Conservation (phyloP, 768 basidiomycete genomes). For the Epithele typhae region DNA sequence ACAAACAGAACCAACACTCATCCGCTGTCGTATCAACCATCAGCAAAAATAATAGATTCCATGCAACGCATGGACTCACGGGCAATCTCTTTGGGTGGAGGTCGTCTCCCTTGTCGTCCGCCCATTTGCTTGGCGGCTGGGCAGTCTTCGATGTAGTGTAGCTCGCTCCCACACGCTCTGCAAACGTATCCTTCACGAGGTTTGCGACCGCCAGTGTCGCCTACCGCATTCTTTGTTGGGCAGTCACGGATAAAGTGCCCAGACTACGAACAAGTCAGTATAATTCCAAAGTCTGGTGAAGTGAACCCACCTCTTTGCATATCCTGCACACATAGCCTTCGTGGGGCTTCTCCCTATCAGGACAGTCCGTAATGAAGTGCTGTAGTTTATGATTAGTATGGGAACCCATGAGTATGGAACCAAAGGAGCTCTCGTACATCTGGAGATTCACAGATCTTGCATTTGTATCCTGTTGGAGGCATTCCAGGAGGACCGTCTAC, state of each 20-base stretch:
- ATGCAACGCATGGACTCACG: no score
- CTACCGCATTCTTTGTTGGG: constrained; percentile 70
- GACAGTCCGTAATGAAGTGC: constrained; percentile 78
- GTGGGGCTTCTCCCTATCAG: constrained; percentile 69
- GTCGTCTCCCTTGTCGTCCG: constrained; percentile 40
- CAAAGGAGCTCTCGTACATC: constrained; percentile 41
- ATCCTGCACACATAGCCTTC: constrained; percentile 87
- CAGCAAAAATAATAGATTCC: no score
- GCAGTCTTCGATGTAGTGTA: constrained; percentile 88
- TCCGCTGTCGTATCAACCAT: constrained; percentile 57
- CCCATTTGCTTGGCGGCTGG: constrained; percentile 56
- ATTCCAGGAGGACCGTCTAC: constrained; percentile 43
- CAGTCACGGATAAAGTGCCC: constrained; percentile 90
- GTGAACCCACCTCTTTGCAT: constrained; percentile 66
- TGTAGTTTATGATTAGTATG: no score
- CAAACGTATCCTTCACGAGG: constrained; percentile 87
- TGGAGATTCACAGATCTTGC: constrained; percentile 68
- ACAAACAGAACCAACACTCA: constrained; percentile 98
- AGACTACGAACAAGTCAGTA: constrained; percentile 38
- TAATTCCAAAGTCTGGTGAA: no score
- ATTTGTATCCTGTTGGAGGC: constrained; percentile 71
- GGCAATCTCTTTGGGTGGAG: constrained; percentile 71
- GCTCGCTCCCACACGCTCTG: constrained; percentile 83
- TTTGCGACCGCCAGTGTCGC: constrained; percentile 80
- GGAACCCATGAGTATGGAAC: no score